Evolutionary conservation across 768 basidiomycete genomes (phyloP).

Genomic region (Clathrus columnatus): DNA sequence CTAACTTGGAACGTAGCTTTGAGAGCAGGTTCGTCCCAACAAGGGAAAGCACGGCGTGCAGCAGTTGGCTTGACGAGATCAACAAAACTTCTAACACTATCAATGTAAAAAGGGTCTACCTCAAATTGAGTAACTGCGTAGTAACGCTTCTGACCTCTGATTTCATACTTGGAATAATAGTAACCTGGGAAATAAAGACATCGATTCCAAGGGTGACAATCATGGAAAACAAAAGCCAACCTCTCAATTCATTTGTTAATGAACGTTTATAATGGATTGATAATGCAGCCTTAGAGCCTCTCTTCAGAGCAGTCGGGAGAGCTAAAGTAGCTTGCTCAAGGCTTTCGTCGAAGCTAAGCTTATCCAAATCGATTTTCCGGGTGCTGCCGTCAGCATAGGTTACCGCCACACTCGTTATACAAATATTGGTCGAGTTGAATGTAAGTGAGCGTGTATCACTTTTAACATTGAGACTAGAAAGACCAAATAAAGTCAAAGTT

Average conservation of each 20-base stretch:
- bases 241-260: conserved; percentile 66
- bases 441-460: conserved; percentile 51
- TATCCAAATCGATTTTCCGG: conserved; percentile 36
- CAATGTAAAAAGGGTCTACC: conserved; percentile 27
- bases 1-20: conserved; percentile 78
- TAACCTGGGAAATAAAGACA: conserved; percentile 45
- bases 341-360: conserved; percentile 43
- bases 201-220: conserved; percentile 12
- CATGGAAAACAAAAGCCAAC: conserved; percentile 22
- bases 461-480: conserved; percentile 50
- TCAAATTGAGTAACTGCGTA: conserved; percentile 89
- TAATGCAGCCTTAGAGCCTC: conserved; percentile 62
- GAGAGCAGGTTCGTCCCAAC: conserved; percentile 89
- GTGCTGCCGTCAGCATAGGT: conserved; percentile 43
- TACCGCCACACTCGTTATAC: conserved; percentile 50
- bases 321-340: conserved; percentile 57
- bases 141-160: conserved; percentile 52
- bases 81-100: not conserved
- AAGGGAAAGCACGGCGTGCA: conserved; percentile 75
- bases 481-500: not conserved
- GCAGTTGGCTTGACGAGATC: conserved; percentile 60
- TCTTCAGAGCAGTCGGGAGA: conserved; percentile 51
- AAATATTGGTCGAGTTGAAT: conserved; percentile 57
- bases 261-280: conserved; percentile 58
- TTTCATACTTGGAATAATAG: conserved; percentile 60